phyloP scores from a whole-genome alignment of 495 filamentous ascomycete species.

The Ramalina intermedia region DNA sequence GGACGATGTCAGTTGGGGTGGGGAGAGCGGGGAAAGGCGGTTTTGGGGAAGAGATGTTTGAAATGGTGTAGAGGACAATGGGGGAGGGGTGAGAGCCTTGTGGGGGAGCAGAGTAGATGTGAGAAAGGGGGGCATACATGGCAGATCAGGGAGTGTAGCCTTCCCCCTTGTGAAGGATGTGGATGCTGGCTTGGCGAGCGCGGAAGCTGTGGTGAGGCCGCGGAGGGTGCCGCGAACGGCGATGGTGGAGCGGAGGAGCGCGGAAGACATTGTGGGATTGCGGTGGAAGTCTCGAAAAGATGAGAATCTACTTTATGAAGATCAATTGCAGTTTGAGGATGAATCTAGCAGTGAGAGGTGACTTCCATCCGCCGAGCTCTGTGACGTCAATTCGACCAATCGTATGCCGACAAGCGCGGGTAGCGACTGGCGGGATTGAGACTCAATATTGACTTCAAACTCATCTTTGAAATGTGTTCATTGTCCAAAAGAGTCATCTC shows the following conservation, averaged over 20 bases:
- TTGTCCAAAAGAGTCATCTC: too few species aligned
- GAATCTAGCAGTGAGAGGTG: background rate
- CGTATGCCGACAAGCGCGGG: too few species aligned
- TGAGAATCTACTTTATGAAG: too few species aligned
- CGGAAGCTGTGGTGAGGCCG: slow-evolving; percentile 31
- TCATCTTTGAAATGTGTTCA: too few species aligned
- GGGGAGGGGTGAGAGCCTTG: background rate
- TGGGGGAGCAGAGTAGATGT: background rate
- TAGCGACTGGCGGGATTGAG: too few species aligned
- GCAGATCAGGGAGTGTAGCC: slow-evolving; percentile 85
- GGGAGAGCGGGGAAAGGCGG: background rate
- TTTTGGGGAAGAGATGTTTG: too few species aligned
- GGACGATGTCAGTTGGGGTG: background rate
- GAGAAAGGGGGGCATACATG: slow-evolving; percentile 45
- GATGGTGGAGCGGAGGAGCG: slow-evolving; percentile 35
- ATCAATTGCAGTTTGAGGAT: background rate
- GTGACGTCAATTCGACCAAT: too few species aligned
- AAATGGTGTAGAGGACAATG: too few species aligned
- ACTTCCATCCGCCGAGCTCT: too few species aligned
- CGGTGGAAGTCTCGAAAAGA: background rate
- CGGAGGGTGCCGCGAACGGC: slow-evolving; percentile 39
- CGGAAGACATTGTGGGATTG: slow-evolving; percentile 32
- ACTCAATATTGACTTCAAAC: too few species aligned
- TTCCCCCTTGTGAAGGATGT: slow-evolving; percentile 71
- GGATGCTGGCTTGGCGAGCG: slow-evolving; percentile 44